phyloP scores from a whole-genome alignment of 768 basidiomycete species.

The Gelatoporia subvermispora region DNA sequence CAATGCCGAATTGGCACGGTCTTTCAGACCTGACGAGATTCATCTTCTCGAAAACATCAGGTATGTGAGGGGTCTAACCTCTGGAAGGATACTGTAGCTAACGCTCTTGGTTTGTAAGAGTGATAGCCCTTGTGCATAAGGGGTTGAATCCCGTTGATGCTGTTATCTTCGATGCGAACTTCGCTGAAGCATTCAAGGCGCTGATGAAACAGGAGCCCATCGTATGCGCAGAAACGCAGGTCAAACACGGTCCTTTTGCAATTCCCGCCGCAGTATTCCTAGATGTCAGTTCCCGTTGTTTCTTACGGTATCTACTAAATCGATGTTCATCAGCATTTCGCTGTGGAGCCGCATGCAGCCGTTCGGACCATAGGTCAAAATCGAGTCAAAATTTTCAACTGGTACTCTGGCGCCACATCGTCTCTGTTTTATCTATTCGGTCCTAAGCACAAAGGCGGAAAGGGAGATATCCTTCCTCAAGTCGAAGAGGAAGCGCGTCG shows the following conservation, averaged over 20 bases:
- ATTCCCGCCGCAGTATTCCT: constrained; percentile 10
- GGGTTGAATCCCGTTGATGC: background rate
- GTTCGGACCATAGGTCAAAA: no score
- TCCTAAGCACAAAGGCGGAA: constrained; percentile 7
- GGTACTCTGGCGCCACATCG: constrained; percentile 6
- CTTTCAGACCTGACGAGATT: constrained; percentile 3
- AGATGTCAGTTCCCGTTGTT: constrained; percentile 9
- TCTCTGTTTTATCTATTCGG: constrained; percentile 6
- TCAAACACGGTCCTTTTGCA: background rate
- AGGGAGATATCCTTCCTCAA: constrained; percentile 5
- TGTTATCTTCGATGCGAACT: constrained; percentile 2
- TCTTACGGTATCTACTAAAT: background rate
- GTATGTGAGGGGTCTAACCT: constrained; percentile 1
- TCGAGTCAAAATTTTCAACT: background rate
- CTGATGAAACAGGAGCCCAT: constrained; percentile 2
- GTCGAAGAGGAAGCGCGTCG: constrained; percentile 2
- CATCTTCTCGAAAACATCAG: background rate
- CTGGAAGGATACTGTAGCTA: no score
- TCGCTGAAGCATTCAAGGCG: constrained; percentile 4
- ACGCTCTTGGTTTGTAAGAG: background rate
- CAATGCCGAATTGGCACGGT: constrained; percentile 6
- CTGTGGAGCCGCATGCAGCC: no score
- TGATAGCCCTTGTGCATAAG: constrained; percentile 4
- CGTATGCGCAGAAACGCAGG: constrained; percentile 4
- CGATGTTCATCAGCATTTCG: no score